phyloP scores from a whole-genome alignment of 148 eudicot species.

The Hydrangea macrophylla region DNA sequence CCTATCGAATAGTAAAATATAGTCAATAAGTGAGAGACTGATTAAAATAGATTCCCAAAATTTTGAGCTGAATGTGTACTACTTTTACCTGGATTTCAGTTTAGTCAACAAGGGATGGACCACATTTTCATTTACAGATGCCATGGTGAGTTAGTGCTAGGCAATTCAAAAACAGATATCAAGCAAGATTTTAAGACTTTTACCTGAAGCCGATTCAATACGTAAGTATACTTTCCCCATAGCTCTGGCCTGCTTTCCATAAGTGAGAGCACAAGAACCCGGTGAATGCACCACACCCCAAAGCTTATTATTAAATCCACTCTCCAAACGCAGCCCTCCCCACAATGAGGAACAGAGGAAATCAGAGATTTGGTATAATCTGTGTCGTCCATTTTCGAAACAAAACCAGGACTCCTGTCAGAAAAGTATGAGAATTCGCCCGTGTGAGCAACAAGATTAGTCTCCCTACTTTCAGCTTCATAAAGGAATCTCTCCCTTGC shows the following conservation, averaged over 20 bases:
- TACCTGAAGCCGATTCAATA: slow-evolving; percentile 99
- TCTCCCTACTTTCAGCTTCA: slow-evolving; percentile 71
- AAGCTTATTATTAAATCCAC: slow-evolving; percentile 75
- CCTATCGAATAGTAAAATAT: too few species aligned
- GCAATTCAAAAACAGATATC: not conserved
- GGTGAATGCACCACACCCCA: slow-evolving; percentile 94
- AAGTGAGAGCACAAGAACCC: slow-evolving; percentile 82
- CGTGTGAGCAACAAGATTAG: slow-evolving; percentile 25
- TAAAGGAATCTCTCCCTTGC: slow-evolving; percentile 70
- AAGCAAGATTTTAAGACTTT: slow-evolving; percentile 14
- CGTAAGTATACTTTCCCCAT: slow-evolving; percentile 97
- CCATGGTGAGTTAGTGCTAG: not conserved
- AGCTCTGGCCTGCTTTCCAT: slow-evolving; percentile 99
- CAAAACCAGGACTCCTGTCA: slow-evolving; percentile 36
- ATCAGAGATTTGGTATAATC: slow-evolving; percentile 34
- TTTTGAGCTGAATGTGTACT: not conserved
- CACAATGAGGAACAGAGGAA: slow-evolving; percentile 79
- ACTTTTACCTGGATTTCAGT: not conserved
- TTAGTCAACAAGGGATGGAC: not conserved
- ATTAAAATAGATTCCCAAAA: not conserved
- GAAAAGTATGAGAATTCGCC: slow-evolving; percentile 35
- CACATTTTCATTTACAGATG: not conserved
- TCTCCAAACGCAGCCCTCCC: slow-evolving; percentile 88
- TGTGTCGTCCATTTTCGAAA: slow-evolving; percentile 34
- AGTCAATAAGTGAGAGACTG: too few species aligned